A percentile compares a stretch with the other conserved stretches of the same genome.
These are phyloP conservation scores for Fragosphaeria purpurea DNA, from an alignment of 2,329 filamentous ascomycete species.

Conservation along the genomic window DNA sequence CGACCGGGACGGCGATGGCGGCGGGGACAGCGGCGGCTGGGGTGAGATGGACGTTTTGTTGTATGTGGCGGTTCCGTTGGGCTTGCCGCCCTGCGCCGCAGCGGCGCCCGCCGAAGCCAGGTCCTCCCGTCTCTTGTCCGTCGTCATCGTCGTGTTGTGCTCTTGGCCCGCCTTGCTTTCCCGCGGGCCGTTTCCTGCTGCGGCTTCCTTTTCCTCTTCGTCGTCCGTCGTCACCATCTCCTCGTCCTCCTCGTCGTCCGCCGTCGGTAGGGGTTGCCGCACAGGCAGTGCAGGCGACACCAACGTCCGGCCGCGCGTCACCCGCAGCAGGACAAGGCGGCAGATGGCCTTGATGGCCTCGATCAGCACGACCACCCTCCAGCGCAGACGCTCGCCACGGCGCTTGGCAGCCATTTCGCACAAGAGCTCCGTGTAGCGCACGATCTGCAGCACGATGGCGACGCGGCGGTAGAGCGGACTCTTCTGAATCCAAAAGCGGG, in stretches of 20 bases:
- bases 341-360: conserved; percentile 83
- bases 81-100: conserved; percentile 20
- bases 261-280: conserved; percentile 63
- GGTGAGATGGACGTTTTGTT: conserved; percentile 2
- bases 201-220: conserved; percentile 37
- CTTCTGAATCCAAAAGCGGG: conserved; percentile 53
- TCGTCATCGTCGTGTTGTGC: conserved; percentile 15
- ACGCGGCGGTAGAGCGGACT: conserved; percentile 67
- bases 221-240: conserved; percentile 37
- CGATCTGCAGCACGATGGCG: conserved; percentile 74
- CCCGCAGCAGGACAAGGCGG: conserved; percentile 64
- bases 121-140: no score
- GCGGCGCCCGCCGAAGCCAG: conserved; percentile 14
- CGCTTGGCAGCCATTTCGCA: conserved; percentile 96
- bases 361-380: conserved; percentile 77
- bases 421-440: conserved; percentile 90
- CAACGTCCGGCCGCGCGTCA: conserved; percentile 74
- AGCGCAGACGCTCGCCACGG: conserved; percentile 68
- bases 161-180: conserved; percentile 20
- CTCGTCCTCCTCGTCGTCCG: conserved; percentile 42
- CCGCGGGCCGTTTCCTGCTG: conserved; percentile 45
- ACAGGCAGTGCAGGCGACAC: conserved; percentile 79
- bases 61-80: neutral
- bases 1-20: conserved; percentile 10
- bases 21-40: conserved; percentile 10